Evolutionary conservation across 2,329 filamentous ascomycete species (phyloP).

Genomic region (Pestalotiopsis sp.): DNA sequence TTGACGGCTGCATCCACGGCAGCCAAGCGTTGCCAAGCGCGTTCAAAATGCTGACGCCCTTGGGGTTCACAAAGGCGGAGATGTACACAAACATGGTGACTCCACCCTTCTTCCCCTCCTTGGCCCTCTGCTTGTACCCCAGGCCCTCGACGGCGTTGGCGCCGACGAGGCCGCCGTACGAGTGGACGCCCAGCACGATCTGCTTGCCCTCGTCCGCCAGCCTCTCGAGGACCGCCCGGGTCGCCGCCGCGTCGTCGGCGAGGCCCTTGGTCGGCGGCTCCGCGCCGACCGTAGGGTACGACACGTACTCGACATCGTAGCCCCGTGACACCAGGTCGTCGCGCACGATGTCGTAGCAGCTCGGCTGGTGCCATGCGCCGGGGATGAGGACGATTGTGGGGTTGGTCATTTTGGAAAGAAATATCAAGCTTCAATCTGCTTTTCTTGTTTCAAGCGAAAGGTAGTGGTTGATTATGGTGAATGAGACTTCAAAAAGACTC

Average conservation of each 20-base stretch:
- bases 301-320: constrained; percentile 29
- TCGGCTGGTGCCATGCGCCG: constrained; percentile 37
- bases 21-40: constrained; percentile 25
- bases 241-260: constrained; percentile 33
- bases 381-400: constrained; percentile 36
- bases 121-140: constrained; percentile 31
- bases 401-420: not conserved
- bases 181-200: constrained; percentile 45
- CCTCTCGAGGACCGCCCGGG: constrained; percentile 28
- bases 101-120: constrained; percentile 35
- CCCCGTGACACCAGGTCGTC: constrained; percentile 28
- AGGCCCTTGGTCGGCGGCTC: constrained; percentile 19
- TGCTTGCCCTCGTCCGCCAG: constrained; percentile 39
- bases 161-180: constrained; percentile 45
- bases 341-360: constrained; percentile 30
- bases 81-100: constrained; percentile 34
- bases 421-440: not conserved
- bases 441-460: not conserved
- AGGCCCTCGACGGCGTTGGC: constrained; percentile 37
- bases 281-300: constrained; percentile 36
- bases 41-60: constrained; percentile 21
- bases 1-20: constrained; percentile 24
- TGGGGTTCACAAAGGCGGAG: constrained; percentile 26
- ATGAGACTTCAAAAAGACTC: not conserved
- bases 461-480: not conserved